Evolutionary conservation across 768 basidiomycete genomes (phyloP).

Genomic region (Dioszegia aurantiaca): DNA sequence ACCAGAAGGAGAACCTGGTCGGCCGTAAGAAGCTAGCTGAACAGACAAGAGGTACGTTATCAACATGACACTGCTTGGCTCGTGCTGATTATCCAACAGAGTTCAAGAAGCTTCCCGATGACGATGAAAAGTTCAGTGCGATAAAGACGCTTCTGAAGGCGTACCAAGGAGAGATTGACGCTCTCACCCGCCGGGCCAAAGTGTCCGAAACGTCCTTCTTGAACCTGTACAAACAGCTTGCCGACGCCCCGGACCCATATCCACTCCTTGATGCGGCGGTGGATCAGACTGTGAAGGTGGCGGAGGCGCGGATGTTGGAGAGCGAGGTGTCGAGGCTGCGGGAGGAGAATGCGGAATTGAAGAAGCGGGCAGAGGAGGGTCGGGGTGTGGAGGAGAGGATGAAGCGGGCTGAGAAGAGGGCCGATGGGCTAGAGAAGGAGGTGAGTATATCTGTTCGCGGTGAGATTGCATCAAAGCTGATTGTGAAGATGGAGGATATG

Average conservation of each 20-base stretch:
- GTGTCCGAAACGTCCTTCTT: slow-evolving; percentile 90
- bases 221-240: slow-evolving; percentile 92
- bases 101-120: slow-evolving; percentile 90
- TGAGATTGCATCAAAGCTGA: slow-evolving; percentile 8
- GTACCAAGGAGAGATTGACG: slow-evolving; percentile 95
- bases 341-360: slow-evolving; percentile 79
- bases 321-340: slow-evolving; percentile 67
- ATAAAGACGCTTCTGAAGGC: slow-evolving; percentile 93
- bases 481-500: slow-evolving; percentile 81
- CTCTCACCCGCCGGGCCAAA: slow-evolving; percentile 86
- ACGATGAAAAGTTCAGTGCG: slow-evolving; percentile 73
- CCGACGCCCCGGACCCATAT: slow-evolving; percentile 96
- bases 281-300: slow-evolving; percentile 87
- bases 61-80: not conserved
- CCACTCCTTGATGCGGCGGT: slow-evolving; percentile 92
- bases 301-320: slow-evolving; percentile 75
- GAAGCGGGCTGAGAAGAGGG: slow-evolving; percentile 70
- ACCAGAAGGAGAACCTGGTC: slow-evolving; percentile 94
- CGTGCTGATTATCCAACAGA: slow-evolving; percentile 58
- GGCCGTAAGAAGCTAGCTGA: slow-evolving; percentile 92
- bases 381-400: slow-evolving; percentile 65
- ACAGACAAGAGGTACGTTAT: slow-evolving; percentile 84
- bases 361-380: slow-evolving; percentile 66
- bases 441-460: slow-evolving; percentile 53
- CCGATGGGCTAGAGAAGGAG: slow-evolving; percentile 79